A percentile compares a stretch with the other conserved stretches of the same genome.
Evolutionary conservation across 108 stramenopile species (phyloP).

Genomic region (Nitzschia sp.): DNA sequence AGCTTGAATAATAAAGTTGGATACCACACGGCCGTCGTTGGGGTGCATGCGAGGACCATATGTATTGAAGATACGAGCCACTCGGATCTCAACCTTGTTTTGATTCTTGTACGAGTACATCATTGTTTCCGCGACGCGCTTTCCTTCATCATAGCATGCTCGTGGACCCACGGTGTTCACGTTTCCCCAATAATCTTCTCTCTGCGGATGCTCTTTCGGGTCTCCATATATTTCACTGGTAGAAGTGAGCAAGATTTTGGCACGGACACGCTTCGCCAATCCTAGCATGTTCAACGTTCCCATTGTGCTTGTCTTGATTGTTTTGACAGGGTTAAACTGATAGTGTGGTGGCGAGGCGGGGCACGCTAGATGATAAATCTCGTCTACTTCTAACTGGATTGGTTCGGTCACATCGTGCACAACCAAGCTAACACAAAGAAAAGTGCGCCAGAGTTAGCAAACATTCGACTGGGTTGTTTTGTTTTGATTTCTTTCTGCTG

Average conservation of each 20-base stretch:
- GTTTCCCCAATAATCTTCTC: slow-evolving; percentile 97
- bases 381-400: slow-evolving; percentile 97
- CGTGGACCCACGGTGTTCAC: slow-evolving; percentile 98
- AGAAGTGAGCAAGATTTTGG: slow-evolving; percentile 92
- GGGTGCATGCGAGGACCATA: slow-evolving; percentile 99
- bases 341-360: slow-evolving; percentile 99
- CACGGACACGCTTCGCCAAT: slow-evolving; percentile 96
- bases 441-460: no score
- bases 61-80: slow-evolving; percentile 99
- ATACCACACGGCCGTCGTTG: slow-evolving; percentile 98
- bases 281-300: slow-evolving; percentile 99
- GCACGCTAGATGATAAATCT: slow-evolving; percentile 99
- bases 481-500: not conserved
- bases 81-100: slow-evolving; percentile 92
- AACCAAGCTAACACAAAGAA: slow-evolving; percentile 54
- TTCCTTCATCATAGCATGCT: slow-evolving; percentile 99
- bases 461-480: no score
- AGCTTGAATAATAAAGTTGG: slow-evolving; percentile 98
- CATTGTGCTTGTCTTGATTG: slow-evolving; percentile 97
- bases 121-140: slow-evolving; percentile 99
- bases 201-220: slow-evolving; percentile 92
- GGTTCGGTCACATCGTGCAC: slow-evolving; percentile 97
- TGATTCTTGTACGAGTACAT: slow-evolving; percentile 96
- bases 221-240: slow-evolving; percentile 95
- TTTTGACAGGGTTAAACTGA: slow-evolving; percentile 99